These are phyloP conservation scores for Gossypium rotundifolium DNA, from an alignment of 345 rosid genomes.

Conservation along the genomic window DNA sequence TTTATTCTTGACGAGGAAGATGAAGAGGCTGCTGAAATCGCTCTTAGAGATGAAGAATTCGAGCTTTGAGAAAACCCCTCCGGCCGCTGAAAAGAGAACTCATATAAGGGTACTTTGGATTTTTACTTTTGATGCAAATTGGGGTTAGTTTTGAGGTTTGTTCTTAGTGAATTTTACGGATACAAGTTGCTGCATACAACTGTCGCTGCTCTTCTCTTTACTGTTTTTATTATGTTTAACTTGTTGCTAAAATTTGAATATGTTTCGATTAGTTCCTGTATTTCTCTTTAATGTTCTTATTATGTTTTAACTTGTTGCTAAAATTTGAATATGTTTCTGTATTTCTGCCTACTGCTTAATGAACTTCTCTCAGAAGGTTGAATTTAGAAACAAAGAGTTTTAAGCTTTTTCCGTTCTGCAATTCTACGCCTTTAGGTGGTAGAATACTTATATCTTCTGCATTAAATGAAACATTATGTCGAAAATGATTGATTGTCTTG, in stretches of 20 bases:
- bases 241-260: slow-evolving; percentile 11
- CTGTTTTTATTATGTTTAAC: slow-evolving; percentile 7
- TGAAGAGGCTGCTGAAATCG: slow-evolving; percentile 84
- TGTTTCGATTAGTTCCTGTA: slow-evolving; percentile 3
- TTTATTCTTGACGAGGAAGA: slow-evolving; percentile 83
- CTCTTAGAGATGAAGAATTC: slow-evolving; percentile 72
- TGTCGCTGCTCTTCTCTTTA: background rate
- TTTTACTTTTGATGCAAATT: slow-evolving; percentile 5
- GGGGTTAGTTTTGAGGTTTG: slow-evolving; percentile 8
- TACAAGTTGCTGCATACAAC: slow-evolving; percentile 9
- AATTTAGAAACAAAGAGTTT: background rate
- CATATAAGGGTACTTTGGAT: background rate
- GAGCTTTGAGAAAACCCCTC: slow-evolving; percentile 60
- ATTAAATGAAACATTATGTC: background rate
- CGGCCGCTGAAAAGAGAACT: background rate
- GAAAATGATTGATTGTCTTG: no score
- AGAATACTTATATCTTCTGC: background rate
- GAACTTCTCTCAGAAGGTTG: background rate
- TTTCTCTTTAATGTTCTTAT: background rate
- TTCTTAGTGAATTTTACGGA: background rate
- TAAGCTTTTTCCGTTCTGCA: background rate
- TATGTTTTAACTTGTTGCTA: background rate
- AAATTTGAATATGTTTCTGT: background rate
- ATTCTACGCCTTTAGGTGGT: background rate
- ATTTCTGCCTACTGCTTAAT: background rate